A percentile compares a stretch with the other conserved stretches of the same genome.
Evolutionary conservation across 2,329 filamentous ascomycete species (phyloP).

Genomic region (Diplocarpon mali): DNA sequence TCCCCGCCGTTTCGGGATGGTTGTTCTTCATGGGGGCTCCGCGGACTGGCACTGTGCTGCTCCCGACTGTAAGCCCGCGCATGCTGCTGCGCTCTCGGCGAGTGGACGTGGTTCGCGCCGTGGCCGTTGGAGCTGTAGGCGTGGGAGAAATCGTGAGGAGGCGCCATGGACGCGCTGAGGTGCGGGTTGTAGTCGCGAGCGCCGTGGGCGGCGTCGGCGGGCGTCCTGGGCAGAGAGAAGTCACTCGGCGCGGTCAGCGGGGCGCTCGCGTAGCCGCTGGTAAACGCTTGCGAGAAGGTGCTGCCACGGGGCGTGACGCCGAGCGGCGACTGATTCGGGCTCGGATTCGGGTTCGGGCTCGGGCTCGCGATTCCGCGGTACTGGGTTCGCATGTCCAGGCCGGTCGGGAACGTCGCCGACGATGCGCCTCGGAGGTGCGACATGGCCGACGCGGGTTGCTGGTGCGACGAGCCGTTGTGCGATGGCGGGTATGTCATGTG

Average conservation of each 20-base stretch:
- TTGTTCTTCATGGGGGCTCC: constrained; percentile 14
- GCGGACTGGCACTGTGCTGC: not conserved
- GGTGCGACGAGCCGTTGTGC: constrained; percentile 28
- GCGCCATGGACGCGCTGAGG: constrained; percentile 43
- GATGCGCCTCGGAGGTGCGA: constrained; percentile 39
- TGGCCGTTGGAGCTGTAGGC: constrained; percentile 10
- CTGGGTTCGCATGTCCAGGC: constrained; percentile 36
- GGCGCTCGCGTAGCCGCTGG: constrained; percentile 41
- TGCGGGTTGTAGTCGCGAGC: constrained; percentile 41
- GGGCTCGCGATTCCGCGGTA: constrained; percentile 29
- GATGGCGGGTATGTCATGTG: constrained; percentile 38
- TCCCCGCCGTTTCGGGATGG: constrained; percentile 8
- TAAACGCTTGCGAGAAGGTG: constrained; percentile 33
- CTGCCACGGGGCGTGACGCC: constrained; percentile 21
- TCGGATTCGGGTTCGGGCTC: constrained; percentile 11
- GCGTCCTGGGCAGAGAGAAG: constrained; percentile 37
- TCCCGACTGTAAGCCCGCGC: constrained; percentile 4
- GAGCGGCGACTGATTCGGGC: constrained; percentile 19
- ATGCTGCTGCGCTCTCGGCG: no score
- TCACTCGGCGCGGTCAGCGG: constrained; percentile 44
- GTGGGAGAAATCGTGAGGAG: constrained; percentile 34
- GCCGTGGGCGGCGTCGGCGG: constrained; percentile 29
- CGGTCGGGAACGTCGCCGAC: constrained; percentile 35
- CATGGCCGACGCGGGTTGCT: constrained; percentile 32
- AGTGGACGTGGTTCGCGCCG: constrained; percentile 10